A percentile compares a stretch with the other conserved stretches of the same genome.
Evolutionary conservation across 1,284 basidiomycete genomes (phyloP).

Genomic region (Ceraceosorus bombacis): DNA sequence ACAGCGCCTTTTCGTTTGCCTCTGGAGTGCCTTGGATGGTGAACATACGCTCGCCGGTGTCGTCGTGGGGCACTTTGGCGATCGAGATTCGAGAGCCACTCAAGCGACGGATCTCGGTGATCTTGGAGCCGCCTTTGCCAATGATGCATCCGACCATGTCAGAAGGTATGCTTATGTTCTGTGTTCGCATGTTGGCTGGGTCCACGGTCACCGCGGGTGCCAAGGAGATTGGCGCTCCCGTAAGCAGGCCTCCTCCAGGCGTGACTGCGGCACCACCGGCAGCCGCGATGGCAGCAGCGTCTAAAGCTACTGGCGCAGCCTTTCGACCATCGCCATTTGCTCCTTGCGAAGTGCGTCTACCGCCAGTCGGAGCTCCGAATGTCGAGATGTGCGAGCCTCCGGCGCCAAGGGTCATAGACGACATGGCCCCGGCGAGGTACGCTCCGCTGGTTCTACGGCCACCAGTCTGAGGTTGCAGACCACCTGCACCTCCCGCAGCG

Average conservation of each 20-base stretch:
- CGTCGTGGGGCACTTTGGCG: slow-evolving; percentile 95
- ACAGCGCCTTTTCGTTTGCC: slow-evolving; percentile 60
- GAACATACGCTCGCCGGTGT: slow-evolving; percentile 98
- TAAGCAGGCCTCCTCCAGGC: slow-evolving; percentile 39
- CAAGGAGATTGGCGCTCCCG: slow-evolving; percentile 18
- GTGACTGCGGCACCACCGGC: slow-evolving; percentile 37
- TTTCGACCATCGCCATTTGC: slow-evolving; percentile 3
- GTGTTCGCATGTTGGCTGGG: slow-evolving; percentile 73
- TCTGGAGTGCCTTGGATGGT: slow-evolving; percentile 95
- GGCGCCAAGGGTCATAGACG: slow-evolving; percentile 16
- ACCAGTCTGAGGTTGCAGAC: slow-evolving; percentile 38
- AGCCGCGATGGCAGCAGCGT: slow-evolving; percentile 15
- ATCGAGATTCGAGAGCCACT: slow-evolving; percentile 96
- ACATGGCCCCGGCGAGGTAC: slow-evolving; percentile 46
- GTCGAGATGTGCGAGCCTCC: background rate
- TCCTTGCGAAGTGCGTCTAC: background rate
- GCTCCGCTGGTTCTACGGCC: slow-evolving; percentile 30
- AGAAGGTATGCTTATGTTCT: slow-evolving; percentile 91
- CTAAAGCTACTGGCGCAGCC: background rate
- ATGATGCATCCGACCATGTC: slow-evolving; percentile 73
- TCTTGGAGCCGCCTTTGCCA: slow-evolving; percentile 92
- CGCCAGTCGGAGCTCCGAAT: background rate
- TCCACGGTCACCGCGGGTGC: slow-evolving; percentile 5
- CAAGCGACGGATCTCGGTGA: slow-evolving; percentile 93
- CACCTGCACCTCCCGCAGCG: slow-evolving; percentile 50